Evolutionary conservation across 2,329 filamentous ascomycete genomes (phyloP).

Genomic region (Dendryphion nanum): DNA sequence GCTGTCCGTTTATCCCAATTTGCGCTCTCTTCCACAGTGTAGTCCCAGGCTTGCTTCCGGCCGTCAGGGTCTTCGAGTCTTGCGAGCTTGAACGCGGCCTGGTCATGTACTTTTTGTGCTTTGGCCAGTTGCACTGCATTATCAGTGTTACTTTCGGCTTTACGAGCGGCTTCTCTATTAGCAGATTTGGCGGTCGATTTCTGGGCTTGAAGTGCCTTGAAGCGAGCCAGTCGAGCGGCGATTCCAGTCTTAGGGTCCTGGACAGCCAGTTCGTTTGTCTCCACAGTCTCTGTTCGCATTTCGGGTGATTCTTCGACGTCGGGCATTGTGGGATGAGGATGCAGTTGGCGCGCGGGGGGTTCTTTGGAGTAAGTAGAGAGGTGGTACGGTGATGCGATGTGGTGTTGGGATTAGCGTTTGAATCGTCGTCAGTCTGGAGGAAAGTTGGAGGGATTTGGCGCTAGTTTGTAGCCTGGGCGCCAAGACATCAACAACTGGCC

Average conservation of each 20-base stretch:
- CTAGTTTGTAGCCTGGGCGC: too few relatives aligned
- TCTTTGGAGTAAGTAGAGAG: too few relatives aligned
- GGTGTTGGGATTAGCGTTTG: too few relatives aligned
- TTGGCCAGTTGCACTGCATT: conserved; percentile 62
- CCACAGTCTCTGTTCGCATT: too few relatives aligned
- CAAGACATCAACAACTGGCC: too few relatives aligned
- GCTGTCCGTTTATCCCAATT: conserved; percentile 87
- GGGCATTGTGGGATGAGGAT: conserved; percentile 2
- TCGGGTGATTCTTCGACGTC: not conserved
- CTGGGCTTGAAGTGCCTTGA: conserved; percentile 82
- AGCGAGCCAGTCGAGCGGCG: conserved; percentile 60
- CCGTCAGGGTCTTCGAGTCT: conserved; percentile 94
- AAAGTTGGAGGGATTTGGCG: too few relatives aligned
- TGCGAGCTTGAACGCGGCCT: conserved; percentile 85
- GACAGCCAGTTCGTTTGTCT: not conserved
- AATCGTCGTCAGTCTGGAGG: too few relatives aligned
- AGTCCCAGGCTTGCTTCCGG: conserved; percentile 97
- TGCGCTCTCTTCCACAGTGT: conserved; percentile 93
- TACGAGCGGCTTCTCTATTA: conserved; percentile 73
- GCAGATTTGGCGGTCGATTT: conserved; percentile 55
- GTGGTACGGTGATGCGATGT: too few relatives aligned
- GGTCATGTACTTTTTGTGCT: conserved; percentile 52
- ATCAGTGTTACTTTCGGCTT: conserved; percentile 68
- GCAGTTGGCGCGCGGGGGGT: too few relatives aligned
- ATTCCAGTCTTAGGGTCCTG: conserved; percentile 31